Evolutionary conservation across 2,329 filamentous ascomycete genomes (phyloP), one percentile per base, ranked within the genome.

Genomic region (Sporothrix brunneoviolacea): DNA sequence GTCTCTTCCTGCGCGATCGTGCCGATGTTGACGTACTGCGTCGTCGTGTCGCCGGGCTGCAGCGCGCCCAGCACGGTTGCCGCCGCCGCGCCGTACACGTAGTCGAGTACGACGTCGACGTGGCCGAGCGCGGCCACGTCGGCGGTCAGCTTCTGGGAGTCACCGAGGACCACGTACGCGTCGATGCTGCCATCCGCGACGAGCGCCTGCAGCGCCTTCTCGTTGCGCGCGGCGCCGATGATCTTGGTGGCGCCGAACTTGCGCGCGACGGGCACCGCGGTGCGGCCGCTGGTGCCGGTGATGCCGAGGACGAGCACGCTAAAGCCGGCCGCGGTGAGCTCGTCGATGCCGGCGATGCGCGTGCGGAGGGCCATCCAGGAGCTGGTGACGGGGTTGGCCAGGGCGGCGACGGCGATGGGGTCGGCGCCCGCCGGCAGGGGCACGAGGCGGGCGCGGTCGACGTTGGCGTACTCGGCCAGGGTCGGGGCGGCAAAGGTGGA

Each of bases 281-380:
- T 61, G 4, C 68, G 65, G 1, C 78, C 79, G 37, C 73, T 76
- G 0, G 93, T 97, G 65, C 95, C 95, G 70, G 97, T 95, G 37
- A 91, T 91, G 19, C 93, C 93, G 1, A 94, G 72, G 22, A 98
- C 89, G 48, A 98, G 72, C 55, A 73, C 71, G 4, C 68, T 71
- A 58, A 75, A 80, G 5, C 65, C 62, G 18, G 6, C 63, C 56
- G 4, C 24, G 53, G 24, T 10, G 6, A 10, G 24, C 18, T 60
- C 40, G 3, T 68, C 66, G 3, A 75, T 61, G 6, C 63, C 56
- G 4, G 53, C 56, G 0, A 70, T 70, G 6, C 77, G 68, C 35
- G 69, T 65, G 19, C 64, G 68, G 32, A 82, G 63, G 4, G 76
- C 77, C 76, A 82, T 78, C 77, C 77, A 82, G 36, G 70, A 72